These are phyloP conservation scores for Pseudogymnoascus sp. DNA, from an alignment of 2,329 filamentous ascomycete species.

Conservation along the genomic window DNA sequence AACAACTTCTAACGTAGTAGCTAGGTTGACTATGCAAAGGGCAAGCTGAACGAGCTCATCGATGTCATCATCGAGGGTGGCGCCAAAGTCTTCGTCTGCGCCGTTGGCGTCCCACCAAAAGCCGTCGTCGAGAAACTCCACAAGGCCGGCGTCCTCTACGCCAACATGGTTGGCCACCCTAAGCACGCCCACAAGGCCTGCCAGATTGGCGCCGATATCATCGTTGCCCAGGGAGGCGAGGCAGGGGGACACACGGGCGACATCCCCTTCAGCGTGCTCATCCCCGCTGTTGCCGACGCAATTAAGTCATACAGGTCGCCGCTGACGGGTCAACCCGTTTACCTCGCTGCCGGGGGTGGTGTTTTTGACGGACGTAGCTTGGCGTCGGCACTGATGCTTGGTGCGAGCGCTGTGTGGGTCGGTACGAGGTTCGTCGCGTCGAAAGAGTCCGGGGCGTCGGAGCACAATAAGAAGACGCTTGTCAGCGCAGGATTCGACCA, in stretches of 20 bases:
- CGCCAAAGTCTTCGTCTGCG: constrained; percentile 90
- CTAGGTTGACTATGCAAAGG: constrained; percentile 99
- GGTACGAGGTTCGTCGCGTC: constrained; percentile 91
- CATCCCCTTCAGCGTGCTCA: constrained; percentile 83
- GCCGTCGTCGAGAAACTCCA: constrained; percentile 85
- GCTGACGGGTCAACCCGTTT: constrained; percentile 77
- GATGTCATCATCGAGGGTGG: constrained; percentile 89
- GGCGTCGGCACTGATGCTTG: constrained; percentile 85
- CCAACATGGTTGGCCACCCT: constrained; percentile 99
- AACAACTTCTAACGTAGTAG: constrained; percentile 19
- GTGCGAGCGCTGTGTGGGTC: constrained; percentile 88
- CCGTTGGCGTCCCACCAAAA: constrained; percentile 88
- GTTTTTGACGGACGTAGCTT: constrained; percentile 88
- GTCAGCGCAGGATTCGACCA: constrained; percentile 78
- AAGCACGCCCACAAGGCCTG: constrained; percentile 98
- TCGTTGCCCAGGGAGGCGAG: constrained; percentile 97
- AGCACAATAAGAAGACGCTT: constrained; percentile 85
- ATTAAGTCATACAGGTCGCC: constrained; percentile 76
- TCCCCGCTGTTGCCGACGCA: constrained; percentile 81
- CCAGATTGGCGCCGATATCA: constrained; percentile 85
- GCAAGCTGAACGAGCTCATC: constrained; percentile 85
- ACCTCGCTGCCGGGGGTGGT: constrained; percentile 91
- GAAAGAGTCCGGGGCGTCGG: constrained; percentile 88
- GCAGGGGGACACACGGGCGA: constrained; percentile 95
- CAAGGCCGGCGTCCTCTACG: constrained; percentile 80